Evolutionary conservation across 2,329 filamentous ascomycete species (phyloP), one percentile per base, ranked within the genome.

Genomic region (Cladophialophora carrionii): DNA sequence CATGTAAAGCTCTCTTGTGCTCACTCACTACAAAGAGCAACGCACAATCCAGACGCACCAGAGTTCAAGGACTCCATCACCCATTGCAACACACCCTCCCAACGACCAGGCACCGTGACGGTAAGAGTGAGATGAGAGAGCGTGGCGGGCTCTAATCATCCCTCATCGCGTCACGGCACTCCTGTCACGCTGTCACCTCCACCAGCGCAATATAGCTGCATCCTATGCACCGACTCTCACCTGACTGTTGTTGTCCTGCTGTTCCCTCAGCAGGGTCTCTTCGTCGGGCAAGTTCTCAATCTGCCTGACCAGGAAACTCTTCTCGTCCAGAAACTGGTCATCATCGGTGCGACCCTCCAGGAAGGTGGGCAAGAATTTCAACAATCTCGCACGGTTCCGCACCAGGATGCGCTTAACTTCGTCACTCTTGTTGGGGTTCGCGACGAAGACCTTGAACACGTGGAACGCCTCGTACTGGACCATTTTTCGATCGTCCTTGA

Each of bases 401-500:
- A 98, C 88, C 69, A 99, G 81, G 74, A 99, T 96, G 76, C 94
- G 91, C 76, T 96, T 92, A 56, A 99, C 95, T 37, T 93, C 91
- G 66, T 94, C 84, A n/a, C 92, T 96, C 80, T 99, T 99, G 82
- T 98, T 93, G 7, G 95, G 95, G 76, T 99, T 99, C 66, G 95
- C 95, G 61, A 98, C 95, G 78, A 99, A 99, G 68, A 99, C 94
- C 83, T 99, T 99, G 85, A 99, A 99, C 49, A 99, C 94, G 76
- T 99, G 95, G 77, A 99, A 99, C 7, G 93, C 95, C 77, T 99
- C 95, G 76, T 99, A 99, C 78, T 98, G 95, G 68, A 99, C 95
- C 93, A 99, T 99, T 78, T 96, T 95, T 72, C 94, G 87, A 77
- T 98, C 94, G 77, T 98, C 95, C 71, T 92, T 89, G 67, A 99